Evolutionary conservation across 441 rosid species (phyloP).

Genomic region (Populus hybrid): DNA sequence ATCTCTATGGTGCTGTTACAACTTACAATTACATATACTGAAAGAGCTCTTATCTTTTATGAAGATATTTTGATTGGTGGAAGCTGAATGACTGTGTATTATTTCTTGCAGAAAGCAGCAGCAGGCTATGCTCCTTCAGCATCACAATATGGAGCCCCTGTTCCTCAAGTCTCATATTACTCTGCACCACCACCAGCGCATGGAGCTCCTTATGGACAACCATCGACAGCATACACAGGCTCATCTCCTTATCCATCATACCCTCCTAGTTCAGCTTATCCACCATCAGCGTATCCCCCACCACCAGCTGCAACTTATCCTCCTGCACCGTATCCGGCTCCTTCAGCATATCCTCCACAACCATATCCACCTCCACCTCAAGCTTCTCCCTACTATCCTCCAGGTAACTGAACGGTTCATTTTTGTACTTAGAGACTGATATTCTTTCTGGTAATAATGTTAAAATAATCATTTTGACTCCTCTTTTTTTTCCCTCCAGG

Average conservation of each 20-base stretch:
- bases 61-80: background rate
- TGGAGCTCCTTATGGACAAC: slow-evolving; percentile 31
- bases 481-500: slow-evolving; percentile 25
- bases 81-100: slow-evolving; percentile 1
- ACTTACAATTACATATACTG: background rate
- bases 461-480: slow-evolving; percentile 7
- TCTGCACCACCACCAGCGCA: slow-evolving; percentile 17
- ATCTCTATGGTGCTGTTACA: background rate
- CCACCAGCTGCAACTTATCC: slow-evolving; percentile 37
- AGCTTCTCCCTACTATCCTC: slow-evolving; percentile 35
- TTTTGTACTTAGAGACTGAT: background rate
- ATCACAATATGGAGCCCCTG: slow-evolving; percentile 34
- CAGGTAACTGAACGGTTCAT: slow-evolving; percentile 20
- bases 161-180: slow-evolving; percentile 38
- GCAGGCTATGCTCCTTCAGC: slow-evolving; percentile 41
- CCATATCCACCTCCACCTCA: slow-evolving; percentile 48
- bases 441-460: background rate
- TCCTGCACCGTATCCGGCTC: slow-evolving; percentile 32
- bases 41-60: background rate
- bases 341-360: slow-evolving; percentile 46
- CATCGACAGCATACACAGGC: slow-evolving; percentile 31
- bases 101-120: slow-evolving; percentile 34
- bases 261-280: slow-evolving; percentile 23
- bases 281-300: slow-evolving; percentile 43
- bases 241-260: slow-evolving; percentile 27